A percentile compares a stretch with the other conserved stretches of the same genome.
Evolutionary conservation across 306 rosid species (phyloP).

Genomic region (Fragaria ananassa): DNA sequence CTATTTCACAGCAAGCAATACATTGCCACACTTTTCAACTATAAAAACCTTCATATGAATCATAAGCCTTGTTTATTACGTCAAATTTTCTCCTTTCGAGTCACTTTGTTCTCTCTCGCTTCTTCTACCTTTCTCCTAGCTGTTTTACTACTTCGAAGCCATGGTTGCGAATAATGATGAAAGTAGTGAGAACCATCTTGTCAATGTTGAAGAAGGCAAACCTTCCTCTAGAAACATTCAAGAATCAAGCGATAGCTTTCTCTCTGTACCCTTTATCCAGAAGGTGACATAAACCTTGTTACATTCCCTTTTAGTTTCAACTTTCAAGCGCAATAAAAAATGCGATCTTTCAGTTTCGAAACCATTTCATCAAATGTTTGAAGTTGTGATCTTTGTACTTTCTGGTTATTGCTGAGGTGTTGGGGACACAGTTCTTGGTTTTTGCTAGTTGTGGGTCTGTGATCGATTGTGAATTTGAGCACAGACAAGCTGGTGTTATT

Average conservation of each 20-base stretch:
- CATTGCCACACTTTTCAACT: no score
- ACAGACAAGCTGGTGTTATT: slow-evolving; percentile 31
- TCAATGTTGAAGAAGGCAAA: slow-evolving; percentile 40
- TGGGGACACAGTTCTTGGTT: slow-evolving; percentile 77
- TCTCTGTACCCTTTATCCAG: slow-evolving; percentile 54
- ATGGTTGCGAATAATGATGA: slow-evolving; percentile 48
- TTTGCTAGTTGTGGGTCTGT: slow-evolving; percentile 74
- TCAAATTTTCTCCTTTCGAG: not conserved
- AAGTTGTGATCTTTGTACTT: not conserved
- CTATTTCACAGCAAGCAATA: no score
- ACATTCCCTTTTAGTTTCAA: not conserved
- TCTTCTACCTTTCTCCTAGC: not conserved
- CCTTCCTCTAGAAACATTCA: slow-evolving; percentile 13
- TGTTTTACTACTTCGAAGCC: not conserved
- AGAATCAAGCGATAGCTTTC: slow-evolving; percentile 10
- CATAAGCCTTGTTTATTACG: no score
- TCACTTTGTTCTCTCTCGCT: no score
- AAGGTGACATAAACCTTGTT: slow-evolving; percentile 42
- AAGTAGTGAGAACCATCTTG: slow-evolving; percentile 33
- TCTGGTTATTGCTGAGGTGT: slow-evolving; percentile 70
- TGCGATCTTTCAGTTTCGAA: not conserved
- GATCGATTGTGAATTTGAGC: slow-evolving; percentile 57
- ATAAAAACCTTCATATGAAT: no score
- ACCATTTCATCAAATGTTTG: not conserved
- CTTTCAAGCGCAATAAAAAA: not conserved